Percentiles rank a stretch among this genome's conserved stretches.
Evolutionary conservation across 495 filamentous ascomycete genomes (phyloP).

Genomic region (Bacidia gigantensis): DNA sequence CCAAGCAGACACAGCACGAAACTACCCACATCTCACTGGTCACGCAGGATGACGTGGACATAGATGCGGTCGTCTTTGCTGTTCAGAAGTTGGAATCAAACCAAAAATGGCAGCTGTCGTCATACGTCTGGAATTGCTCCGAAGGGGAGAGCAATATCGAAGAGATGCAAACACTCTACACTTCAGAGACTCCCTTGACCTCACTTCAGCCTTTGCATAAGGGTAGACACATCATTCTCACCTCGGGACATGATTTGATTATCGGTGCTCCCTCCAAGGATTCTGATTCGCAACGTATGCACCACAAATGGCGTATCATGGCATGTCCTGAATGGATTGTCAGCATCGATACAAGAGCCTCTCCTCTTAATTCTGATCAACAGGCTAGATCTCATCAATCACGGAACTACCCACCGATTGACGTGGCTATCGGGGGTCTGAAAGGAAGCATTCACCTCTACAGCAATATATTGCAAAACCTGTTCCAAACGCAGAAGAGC

Average conservation of each 20-base stretch:
- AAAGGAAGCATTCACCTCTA: slow-evolving; percentile 67
- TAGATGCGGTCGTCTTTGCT: neutral
- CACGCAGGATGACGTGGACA: neutral
- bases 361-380: neutral
- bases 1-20: slow-evolving; percentile 25
- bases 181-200: slow-evolving; percentile 14
- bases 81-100: neutral
- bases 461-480: slow-evolving; percentile 49
- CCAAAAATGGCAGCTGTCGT: slow-evolving; percentile 14
- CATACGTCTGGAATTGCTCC: slow-evolving; percentile 8
- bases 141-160: neutral
- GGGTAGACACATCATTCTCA: slow-evolving; percentile 27
- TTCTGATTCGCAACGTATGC: slow-evolving; percentile 18
- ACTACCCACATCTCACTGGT: neutral
- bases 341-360: slow-evolving; percentile 41
- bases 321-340: slow-evolving; percentile 40
- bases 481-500: slow-evolving; percentile 25
- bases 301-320: slow-evolving; percentile 41
- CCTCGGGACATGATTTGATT: slow-evolving; percentile 13
- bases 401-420: slow-evolving; percentile 24
- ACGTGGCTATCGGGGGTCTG: slow-evolving; percentile 62
- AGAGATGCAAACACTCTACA: slow-evolving; percentile 6
- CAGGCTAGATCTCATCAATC: neutral
- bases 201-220: slow-evolving; percentile 25
- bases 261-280: slow-evolving; percentile 7